Percentiles rank a stretch among this genome's conserved stretches.
These are phyloP conservation scores for Neoboletus magnificus DNA, from an alignment of 768 basidiomycete genomes.

Conservation along the genomic window DNA sequence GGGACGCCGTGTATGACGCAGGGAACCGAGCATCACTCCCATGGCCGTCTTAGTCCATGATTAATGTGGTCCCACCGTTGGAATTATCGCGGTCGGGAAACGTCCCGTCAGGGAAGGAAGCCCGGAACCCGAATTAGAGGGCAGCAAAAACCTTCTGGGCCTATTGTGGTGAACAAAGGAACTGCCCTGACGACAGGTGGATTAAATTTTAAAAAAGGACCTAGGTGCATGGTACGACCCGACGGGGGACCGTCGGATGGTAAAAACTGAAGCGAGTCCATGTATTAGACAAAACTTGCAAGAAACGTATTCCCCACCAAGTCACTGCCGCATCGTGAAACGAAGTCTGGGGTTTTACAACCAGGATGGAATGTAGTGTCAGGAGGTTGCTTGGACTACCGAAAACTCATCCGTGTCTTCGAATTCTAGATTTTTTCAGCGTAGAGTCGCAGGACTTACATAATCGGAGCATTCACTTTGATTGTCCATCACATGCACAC, in stretches of 20 bases:
- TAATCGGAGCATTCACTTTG: background rate
- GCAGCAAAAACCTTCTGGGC: no score
- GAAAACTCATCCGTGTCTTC: no score
- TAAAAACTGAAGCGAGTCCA: background rate
- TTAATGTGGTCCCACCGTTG: background rate
- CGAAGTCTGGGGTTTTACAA: background rate
- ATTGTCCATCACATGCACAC: no score
- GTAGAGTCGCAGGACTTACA: background rate
- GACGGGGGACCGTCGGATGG: background rate
- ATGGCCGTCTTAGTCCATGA: background rate
- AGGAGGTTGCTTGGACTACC: background rate
- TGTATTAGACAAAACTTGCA: background rate
- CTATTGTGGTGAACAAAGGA: no score
- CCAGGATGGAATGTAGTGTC: no score
- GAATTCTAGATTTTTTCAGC: no score
- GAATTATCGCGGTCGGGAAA: background rate
- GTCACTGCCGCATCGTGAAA: background rate
- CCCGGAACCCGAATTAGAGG: background rate
- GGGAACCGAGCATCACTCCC: background rate
- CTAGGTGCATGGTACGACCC: background rate
- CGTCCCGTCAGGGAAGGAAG: background rate
- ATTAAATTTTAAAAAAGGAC: background rate
- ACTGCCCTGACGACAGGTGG: background rate
- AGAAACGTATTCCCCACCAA: background rate
- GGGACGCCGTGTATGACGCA: background rate